These are phyloP conservation scores for Nakaseomyces glabratus DNA, from an alignment of 1,139 yeast species.

Conservation along the genomic window DNA sequence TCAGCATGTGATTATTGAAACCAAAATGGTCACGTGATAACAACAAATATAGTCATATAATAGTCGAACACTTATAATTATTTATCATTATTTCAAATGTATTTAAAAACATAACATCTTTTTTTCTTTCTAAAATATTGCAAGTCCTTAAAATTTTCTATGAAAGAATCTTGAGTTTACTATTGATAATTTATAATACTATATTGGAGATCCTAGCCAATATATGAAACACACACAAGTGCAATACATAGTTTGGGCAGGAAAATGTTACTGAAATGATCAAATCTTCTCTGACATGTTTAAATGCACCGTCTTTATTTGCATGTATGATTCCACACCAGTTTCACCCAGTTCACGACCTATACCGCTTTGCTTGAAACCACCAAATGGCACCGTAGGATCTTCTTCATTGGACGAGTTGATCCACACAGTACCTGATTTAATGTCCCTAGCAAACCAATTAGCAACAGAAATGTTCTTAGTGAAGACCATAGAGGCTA, in stretches of 20 bases:
- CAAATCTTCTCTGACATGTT: constrained; percentile 30
- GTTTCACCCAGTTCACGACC: constrained; percentile 85
- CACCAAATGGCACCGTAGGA: constrained; percentile 73
- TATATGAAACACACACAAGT: too few species aligned
- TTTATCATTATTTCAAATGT: too few species aligned
- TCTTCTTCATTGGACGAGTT: constrained; percentile 79
- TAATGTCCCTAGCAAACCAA: constrained; percentile 52
- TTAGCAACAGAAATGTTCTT: constrained; percentile 51
- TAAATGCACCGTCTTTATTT: constrained; percentile 70
- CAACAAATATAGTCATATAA: too few species aligned
- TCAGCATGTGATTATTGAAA: too few species aligned
- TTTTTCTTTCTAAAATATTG: too few species aligned
- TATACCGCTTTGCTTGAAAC: constrained; percentile 71
- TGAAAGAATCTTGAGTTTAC: too few species aligned
- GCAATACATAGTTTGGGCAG: constrained; percentile 9
- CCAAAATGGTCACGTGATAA: too few species aligned
- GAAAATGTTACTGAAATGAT: constrained; percentile 3
- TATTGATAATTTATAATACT: too few species aligned
- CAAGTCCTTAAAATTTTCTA: too few species aligned
- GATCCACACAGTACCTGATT: constrained; percentile 82
- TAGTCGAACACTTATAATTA: too few species aligned
- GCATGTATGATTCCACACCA: constrained; percentile 69
- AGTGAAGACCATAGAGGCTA: constrained; percentile 76
- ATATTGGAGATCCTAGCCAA: too few species aligned
- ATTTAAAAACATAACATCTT: too few species aligned